A percentile compares a stretch with the other conserved stretches of the same genome.
Evolutionary conservation across 495 filamentous ascomycete species (phyloP).

Genomic region (Acidiella bohemica): DNA sequence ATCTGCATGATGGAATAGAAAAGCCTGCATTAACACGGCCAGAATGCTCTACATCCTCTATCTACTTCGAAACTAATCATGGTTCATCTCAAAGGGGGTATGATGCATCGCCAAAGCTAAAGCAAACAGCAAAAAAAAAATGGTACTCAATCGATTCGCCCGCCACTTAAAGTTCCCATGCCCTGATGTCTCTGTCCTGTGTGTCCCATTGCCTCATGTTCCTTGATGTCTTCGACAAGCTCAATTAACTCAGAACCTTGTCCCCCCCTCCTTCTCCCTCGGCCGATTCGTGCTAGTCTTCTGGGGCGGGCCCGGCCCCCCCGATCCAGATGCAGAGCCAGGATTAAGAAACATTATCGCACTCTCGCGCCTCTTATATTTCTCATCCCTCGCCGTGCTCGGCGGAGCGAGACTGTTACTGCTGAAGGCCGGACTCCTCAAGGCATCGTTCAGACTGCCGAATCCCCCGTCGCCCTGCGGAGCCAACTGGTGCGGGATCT

Average conservation of each 20-base stretch:
- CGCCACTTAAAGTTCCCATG: no score
- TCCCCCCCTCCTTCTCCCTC: constrained; percentile 12
- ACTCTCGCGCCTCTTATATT: constrained; percentile 26
- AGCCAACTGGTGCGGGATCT: constrained; percentile 50
- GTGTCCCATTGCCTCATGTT: no score
- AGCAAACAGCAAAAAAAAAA: no score
- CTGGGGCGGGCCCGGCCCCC: constrained; percentile 33
- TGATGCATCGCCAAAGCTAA: constrained; percentile 14
- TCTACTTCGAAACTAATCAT: no score
- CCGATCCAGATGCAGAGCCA: constrained; percentile 29
- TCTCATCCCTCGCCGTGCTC: constrained; percentile 13
- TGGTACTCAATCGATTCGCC: no score
- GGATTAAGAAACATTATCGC: constrained; percentile 27
- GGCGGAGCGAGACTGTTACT: background rate
- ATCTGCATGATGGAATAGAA: constrained; percentile 3
- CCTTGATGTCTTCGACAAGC: no score
- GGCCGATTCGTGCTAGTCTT: constrained; percentile 19
- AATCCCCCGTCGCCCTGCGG: constrained; percentile 21
- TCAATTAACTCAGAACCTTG: constrained; percentile 16
- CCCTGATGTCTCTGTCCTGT: no score
- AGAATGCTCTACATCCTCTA: no score
- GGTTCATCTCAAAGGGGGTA: constrained; percentile 17
- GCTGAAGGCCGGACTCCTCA: constrained; percentile 12
- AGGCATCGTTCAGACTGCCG: constrained; percentile 29
- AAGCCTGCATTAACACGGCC: no score